Conservation (phyloP, 495 filamentous ascomycete genomes). For the Penicillium roqueforti region DNA sequence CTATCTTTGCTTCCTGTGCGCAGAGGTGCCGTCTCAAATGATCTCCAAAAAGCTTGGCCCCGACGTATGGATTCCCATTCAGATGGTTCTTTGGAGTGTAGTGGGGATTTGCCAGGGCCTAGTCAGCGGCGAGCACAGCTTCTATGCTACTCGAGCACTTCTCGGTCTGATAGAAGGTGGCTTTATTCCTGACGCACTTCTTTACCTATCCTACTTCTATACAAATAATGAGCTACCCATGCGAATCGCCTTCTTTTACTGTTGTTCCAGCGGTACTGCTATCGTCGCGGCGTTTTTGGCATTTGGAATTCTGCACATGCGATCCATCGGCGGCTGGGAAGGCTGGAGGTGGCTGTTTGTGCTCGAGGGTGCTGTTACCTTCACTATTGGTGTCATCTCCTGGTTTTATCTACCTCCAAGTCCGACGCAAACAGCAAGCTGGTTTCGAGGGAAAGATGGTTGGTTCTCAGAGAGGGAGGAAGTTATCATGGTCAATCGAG, state of each 20-base stretch:
- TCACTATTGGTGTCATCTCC: conserved; percentile 50
- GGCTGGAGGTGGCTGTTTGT: conserved; percentile 63
- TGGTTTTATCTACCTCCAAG: conserved; percentile 52
- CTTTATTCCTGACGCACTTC: conserved; percentile 26
- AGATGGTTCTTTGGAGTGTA: conserved; percentile 64
- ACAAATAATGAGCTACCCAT: conserved; percentile 56
- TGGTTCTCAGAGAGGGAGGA: conserved; percentile 65
- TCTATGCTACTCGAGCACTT: conserved; percentile 37
- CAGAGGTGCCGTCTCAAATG: conserved; percentile 63
- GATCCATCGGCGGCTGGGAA: conserved; percentile 44
- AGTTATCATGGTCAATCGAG: conserved; percentile 65
- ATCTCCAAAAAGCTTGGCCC: conserved; percentile 63
- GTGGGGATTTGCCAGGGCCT: conserved; percentile 56
- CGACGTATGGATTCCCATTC: conserved; percentile 67
- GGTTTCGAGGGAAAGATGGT: conserved; percentile 53
- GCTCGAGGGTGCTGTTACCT: conserved; percentile 40
- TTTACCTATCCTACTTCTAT: conserved; percentile 65
- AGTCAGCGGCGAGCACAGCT: conserved; percentile 52
- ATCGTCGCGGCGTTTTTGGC: conserved; percentile 58
- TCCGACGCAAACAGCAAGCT: conserved; percentile 53
- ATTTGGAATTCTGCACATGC: conserved; percentile 58
- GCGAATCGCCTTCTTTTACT: conserved; percentile 57
- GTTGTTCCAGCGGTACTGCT: conserved; percentile 50
- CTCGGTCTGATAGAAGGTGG: conserved; percentile 21
- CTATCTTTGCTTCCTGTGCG: conserved; percentile 52